Conservation (phyloP, 768 basidiomycete genomes). For the Gymnopilus dilepis region DNA sequence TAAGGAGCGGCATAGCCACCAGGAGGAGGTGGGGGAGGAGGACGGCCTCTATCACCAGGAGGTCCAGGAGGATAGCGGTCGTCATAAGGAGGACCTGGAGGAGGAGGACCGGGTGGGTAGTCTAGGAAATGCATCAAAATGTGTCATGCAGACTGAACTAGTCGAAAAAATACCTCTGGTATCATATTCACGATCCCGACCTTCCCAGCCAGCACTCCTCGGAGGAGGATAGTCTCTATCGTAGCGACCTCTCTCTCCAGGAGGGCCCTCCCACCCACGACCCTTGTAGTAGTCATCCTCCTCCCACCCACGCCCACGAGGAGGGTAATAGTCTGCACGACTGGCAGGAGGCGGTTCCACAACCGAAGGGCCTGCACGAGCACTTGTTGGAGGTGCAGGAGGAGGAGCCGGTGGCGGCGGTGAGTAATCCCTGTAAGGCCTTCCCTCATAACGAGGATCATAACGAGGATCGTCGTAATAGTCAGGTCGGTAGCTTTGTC, state of each 20-base stretch:
- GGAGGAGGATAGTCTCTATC: slow-evolving; percentile 38
- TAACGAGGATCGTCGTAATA: slow-evolving; percentile 43
- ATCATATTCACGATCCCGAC: slow-evolving; percentile 43
- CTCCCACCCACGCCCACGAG: slow-evolving; percentile 33
- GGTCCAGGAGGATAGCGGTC: slow-evolving; percentile 26
- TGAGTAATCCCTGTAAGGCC: slow-evolving; percentile 25
- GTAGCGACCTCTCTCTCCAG: slow-evolving; percentile 41
- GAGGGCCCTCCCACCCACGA: slow-evolving; percentile 41
- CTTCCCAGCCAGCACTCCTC: slow-evolving; percentile 43
- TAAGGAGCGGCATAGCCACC: slow-evolving; percentile 29
- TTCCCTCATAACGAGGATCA: slow-evolving; percentile 40
- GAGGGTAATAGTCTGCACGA: slow-evolving; percentile 26
- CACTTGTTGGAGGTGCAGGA: slow-evolving; percentile 16
- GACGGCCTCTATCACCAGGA: slow-evolving; percentile 28
- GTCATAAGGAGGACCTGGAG: slow-evolving; percentile 19
- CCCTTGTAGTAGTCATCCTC: slow-evolving; percentile 45
- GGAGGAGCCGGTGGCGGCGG: slow-evolving; percentile 23
- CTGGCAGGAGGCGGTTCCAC: slow-evolving; percentile 17
- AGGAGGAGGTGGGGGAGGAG: slow-evolving; percentile 29
- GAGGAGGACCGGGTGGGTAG: slow-evolving; percentile 22
- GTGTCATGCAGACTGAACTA: background rate
- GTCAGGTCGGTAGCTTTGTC: slow-evolving; percentile 43
- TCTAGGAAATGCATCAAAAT: slow-evolving; percentile 11
- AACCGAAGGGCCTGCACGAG: slow-evolving; percentile 15
- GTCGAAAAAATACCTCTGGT: slow-evolving; percentile 26